Base-by-base conservation (phyloP, 805 yeast species). In the Sugiyamaella marilandica region DNA sequence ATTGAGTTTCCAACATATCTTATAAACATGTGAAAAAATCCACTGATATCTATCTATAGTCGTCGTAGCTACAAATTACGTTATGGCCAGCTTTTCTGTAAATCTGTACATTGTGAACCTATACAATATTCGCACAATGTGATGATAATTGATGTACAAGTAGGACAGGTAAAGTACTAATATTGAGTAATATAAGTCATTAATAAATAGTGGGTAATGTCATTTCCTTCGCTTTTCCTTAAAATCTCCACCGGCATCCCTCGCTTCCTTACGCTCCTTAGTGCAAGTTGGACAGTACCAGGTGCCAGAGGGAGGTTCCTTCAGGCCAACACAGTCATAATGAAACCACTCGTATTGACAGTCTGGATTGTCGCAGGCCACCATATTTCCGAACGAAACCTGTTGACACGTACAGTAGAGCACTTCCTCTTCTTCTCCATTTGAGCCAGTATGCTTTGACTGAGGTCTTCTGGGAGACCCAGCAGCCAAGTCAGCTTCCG, bases 271-370 rank as follows among this genome's bases (percentile, higher is more conserved):
- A 43, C 61, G 64, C 37, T 65, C 64, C 50, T 67, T 70, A 16
- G 72, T 69, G 73, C 98, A 91, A 50, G 84, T 85, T 0, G 96
- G 88, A 72, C 99, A 92, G 67, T 82, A 91, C 99, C 99, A 92
- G 46, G 86, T 85, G 16, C 94, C 96, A 63, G 83, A 82, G 2
- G 98, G 98, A 3, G 95, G 96, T 49, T 82, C 84, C 16, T 82
- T 83, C 55, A 92, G 73, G 1, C 96, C 96, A 41, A 92, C 97
- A 74, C 99, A 94, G 52, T 83, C 85, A 76, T 91, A 92, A 69
- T 94, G 99, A 71, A 92, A 92, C 98, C 98, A 92, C 66, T 89
- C 97, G 59, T 76, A 83, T 64, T 83, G 81, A 73, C 99, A 94
- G 61, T 85, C 83, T 21, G 85, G 85, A 57, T 89, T 87, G 66